phyloP scores from a whole-genome alignment of 1,284 basidiomycete species.

The Leccinum pachyderme region DNA sequence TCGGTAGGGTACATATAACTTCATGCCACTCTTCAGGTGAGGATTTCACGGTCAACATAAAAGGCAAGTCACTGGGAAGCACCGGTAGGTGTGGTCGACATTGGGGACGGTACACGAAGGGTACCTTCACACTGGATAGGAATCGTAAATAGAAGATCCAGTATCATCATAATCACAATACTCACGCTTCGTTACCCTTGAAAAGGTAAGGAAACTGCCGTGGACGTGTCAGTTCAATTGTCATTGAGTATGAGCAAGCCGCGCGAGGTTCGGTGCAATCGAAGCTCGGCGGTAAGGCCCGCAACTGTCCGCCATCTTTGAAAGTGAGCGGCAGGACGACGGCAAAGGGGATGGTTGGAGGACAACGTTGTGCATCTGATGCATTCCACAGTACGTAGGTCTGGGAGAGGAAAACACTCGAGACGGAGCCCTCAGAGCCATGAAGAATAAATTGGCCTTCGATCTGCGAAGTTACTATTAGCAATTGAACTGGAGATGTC shows the following conservation, averaged over 20 bases:
- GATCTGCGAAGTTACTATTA: conserved; percentile 21
- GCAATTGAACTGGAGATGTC: neutral
- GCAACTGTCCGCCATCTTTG: conserved; percentile 17
- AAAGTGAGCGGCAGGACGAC: conserved; percentile 25
- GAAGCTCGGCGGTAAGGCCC: conserved; percentile 28
- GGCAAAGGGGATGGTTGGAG: conserved; percentile 24
- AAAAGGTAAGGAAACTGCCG: conserved; percentile 21
- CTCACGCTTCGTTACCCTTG: conserved; percentile 23
- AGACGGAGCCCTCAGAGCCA: conserved; percentile 11
- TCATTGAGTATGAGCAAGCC: conserved; percentile 29
- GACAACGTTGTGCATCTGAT: conserved; percentile 17
- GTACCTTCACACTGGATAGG: conserved; percentile 22
- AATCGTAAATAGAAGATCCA: neutral
- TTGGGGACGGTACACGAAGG: conserved; percentile 26
- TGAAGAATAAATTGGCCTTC: conserved; percentile 25
- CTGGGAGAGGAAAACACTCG: conserved; percentile 20
- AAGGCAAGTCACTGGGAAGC: conserved; percentile 23
- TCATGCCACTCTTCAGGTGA: conserved; percentile 34
- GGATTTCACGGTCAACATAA: conserved; percentile 31
- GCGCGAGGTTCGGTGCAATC: conserved; percentile 10
- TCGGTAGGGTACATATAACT: conserved; percentile 24
- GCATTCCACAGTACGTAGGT: conserved; percentile 21
- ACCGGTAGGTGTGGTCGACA: conserved; percentile 27
- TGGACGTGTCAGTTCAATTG: conserved; percentile 21
- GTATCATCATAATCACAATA: neutral